Evolutionary conservation across 768 basidiomycete genomes (phyloP), one percentile per base, ranked within the genome.

Genomic region (Suillus occidentalis): DNA sequence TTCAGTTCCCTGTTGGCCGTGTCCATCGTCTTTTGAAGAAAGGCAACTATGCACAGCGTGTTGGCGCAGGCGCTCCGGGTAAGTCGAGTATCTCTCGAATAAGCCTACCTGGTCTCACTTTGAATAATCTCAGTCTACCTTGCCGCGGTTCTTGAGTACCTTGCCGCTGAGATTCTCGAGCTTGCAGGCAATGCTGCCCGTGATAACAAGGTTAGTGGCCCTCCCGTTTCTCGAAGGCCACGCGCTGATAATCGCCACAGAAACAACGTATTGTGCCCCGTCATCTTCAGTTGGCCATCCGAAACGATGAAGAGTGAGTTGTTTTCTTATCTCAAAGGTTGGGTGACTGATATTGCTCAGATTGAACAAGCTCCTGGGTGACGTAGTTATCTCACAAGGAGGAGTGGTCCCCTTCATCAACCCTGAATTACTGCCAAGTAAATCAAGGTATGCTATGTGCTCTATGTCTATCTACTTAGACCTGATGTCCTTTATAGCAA

Each of bases 231-330:
- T 16, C 31, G 6, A 18, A 25, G 43, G 14, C n/a, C 40, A 34
- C 0, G 1, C 1, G 28, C 71, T 28, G 63, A 50, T 25, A 2
- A 22, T 13, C 14, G 0, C 42, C 34, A 43, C 40, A 92, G 85
- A 92, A 95, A 83, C 89, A 92, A 70, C 94, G 95, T 89, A 95
- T 96, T 71, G 92, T 95, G 28, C 95, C 94, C 62, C 89, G 95
- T 72, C 95, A 96, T 79, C 78, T 96, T 58, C 95, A 96, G 74
- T 87, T 96, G 62, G 94, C 95, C 68, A 94, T 96, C 78, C 86
- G 94, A 70, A 94, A 95, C 77, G 92, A 94, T 65, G 93, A 95
- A 76, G 93, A 91, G 89, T 89, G 73, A 66, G 82, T 74, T 47
- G 28, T 42, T 60, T 4, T 34, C 60, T 34, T 0, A 37, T 34